Percentiles rank a stretch among this genome's conserved stretches.
phyloP scores from a whole-genome alignment of 2,329 filamentous ascomycete species.

The Amauroascus verrucosus region DNA sequence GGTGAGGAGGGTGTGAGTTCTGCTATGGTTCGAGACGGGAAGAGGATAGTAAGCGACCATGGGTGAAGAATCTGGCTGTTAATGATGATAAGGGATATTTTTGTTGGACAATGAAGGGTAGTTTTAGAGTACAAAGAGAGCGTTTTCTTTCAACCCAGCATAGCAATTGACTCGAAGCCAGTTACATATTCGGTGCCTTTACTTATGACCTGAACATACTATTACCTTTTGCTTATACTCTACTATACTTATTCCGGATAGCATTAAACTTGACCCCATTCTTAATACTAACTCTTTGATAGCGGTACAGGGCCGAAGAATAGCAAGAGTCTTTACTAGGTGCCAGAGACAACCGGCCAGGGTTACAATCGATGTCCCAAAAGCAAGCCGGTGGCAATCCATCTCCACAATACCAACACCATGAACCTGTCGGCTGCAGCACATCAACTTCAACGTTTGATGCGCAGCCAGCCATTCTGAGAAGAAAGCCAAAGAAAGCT shows the following conservation, averaged over 20 bases:
- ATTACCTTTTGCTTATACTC: background rate
- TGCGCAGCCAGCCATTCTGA: background rate
- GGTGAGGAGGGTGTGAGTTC: conserved; percentile 73
- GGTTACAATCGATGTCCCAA: background rate
- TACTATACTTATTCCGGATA: background rate
- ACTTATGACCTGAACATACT: too few species aligned
- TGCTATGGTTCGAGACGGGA: conserved; percentile 56
- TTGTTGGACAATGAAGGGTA: background rate
- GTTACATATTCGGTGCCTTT: too few species aligned
- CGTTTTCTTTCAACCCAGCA: too few species aligned
- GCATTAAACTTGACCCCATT: background rate
- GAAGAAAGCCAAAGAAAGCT: background rate
- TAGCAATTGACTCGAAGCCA: too few species aligned
- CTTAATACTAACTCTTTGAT: background rate
- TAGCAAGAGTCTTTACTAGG: background rate
- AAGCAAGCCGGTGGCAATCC: background rate
- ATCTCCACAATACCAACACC: background rate
- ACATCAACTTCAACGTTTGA: background rate
- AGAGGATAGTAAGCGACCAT: conserved; percentile 12
- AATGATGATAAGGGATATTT: background rate
- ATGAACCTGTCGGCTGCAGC: background rate
- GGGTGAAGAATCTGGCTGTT: background rate
- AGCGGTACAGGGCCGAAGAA: background rate
- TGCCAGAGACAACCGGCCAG: background rate
- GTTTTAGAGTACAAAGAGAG: too few species aligned